A percentile compares a stretch with the other conserved stretches of the same genome.
Conservation (phyloP, 306 rosid genomes). For the Cicer judaicum region DNA sequence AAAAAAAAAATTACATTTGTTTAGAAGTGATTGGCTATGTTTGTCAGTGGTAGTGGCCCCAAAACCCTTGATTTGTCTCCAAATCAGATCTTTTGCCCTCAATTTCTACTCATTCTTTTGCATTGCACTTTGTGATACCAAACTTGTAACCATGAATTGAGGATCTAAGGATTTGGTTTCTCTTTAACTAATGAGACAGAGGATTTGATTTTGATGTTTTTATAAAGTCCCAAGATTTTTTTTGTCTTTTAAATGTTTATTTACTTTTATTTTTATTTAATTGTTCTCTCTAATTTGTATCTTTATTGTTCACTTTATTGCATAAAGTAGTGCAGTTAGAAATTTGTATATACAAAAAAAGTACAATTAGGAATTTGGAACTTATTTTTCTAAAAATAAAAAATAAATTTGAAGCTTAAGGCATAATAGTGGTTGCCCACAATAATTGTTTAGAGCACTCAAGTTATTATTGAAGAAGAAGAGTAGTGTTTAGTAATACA, state of each 20-base stretch:
- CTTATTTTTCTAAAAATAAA: no score
- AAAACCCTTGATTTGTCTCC: conserved; percentile 34
- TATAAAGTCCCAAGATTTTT: background rate
- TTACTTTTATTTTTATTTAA: background rate
- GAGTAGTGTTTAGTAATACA: no score
- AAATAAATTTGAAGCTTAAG: no score
- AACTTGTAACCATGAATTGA: conserved; percentile 36
- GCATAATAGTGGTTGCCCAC: no score
- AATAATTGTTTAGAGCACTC: no score
- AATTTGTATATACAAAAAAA: no score
- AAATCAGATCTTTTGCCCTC: conserved; percentile 34
- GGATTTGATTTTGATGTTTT: conserved; percentile 18
- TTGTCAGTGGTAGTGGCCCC: conserved; percentile 45
- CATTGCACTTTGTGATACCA: conserved; percentile 29
- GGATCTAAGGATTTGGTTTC: conserved; percentile 35
- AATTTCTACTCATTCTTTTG: conserved; percentile 44
- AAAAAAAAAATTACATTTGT: conserved; percentile 7
- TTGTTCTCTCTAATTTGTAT: no score
- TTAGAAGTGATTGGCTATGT: background rate
- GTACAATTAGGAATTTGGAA: no score
- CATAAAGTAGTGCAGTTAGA: no score
- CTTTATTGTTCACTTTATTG: no score
- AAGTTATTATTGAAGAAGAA: no score
- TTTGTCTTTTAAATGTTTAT: no score
- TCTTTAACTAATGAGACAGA: background rate